These are phyloP conservation scores for Niebla homalea DNA, from an alignment of 495 filamentous ascomycete species.

Conservation along the genomic window DNA sequence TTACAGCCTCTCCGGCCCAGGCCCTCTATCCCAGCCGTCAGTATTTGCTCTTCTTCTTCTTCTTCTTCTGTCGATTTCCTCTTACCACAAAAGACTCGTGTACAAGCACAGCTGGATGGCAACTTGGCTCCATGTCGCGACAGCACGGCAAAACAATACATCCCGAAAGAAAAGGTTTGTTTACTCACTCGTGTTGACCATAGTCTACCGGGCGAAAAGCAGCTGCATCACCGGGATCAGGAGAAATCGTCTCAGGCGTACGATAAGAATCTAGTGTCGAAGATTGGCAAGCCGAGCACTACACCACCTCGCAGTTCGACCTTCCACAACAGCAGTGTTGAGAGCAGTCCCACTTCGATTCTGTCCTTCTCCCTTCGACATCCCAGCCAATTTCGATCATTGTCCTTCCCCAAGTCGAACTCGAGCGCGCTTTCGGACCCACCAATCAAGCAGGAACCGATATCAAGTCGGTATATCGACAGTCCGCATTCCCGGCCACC, in stretches of 20 bases:
- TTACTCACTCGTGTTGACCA: constrained; percentile 3
- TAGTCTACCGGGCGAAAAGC: constrained; percentile 47
- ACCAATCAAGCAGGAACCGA: constrained; percentile 9
- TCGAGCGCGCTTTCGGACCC: constrained; percentile 13
- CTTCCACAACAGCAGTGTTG: constrained; percentile 19
- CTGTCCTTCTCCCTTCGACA: constrained; percentile 18
- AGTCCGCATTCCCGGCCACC: constrained; percentile 33
- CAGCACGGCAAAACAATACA: neutral
- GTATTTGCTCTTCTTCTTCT: constrained; percentile 17
- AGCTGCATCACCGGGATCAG: constrained; percentile 42
- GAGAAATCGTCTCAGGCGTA: constrained; percentile 57
- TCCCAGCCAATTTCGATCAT: constrained; percentile 12
- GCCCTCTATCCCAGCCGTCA: constrained; percentile 25
- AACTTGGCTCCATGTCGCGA: neutral
- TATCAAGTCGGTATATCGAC: constrained; percentile 11
- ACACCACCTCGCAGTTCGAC: constrained; percentile 37
- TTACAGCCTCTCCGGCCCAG: constrained; percentile 32
- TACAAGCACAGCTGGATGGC: neutral
- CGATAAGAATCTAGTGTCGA: constrained; percentile 66
- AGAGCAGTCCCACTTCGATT: constrained; percentile 34
- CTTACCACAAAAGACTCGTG: constrained; percentile 17
- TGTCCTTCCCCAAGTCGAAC: constrained; percentile 28
- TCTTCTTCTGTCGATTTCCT: constrained; percentile 11
- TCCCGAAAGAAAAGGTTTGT: neutral
- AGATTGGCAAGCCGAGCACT: constrained; percentile 52